A percentile compares a stretch with the other conserved stretches of the same genome.
Evolutionary conservation across 1,284 basidiomycete genomes (phyloP).

Genomic region (Neolentinus lepideus): DNA sequence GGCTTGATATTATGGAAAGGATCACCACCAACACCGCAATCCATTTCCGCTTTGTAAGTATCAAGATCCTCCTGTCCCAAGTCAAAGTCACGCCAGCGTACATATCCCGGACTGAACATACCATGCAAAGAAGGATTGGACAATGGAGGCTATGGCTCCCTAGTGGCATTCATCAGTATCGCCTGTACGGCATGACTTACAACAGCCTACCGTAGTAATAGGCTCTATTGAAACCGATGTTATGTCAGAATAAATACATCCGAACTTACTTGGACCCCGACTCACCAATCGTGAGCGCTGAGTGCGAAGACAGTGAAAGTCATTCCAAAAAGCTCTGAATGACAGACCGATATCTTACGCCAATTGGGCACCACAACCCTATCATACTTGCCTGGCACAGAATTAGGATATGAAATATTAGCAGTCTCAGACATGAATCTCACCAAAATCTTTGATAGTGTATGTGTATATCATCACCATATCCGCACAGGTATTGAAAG

Average conservation of each 20-base stretch:
- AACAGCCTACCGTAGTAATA: not conserved
- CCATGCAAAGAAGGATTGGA: not conserved
- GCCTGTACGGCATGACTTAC: not conserved
- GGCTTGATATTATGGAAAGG: not conserved
- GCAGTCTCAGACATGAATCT: not conserved
- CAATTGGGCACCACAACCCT: not conserved
- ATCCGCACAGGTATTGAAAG: not conserved
- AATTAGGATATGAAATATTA: not conserved
- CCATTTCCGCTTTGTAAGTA: not conserved
- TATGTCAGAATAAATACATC: not conserved
- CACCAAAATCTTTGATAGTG: not conserved
- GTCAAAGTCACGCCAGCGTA: not conserved
- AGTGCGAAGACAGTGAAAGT: not conserved
- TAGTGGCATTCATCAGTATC: not conserved
- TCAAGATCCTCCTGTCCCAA: not conserved
- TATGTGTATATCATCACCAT: not conserved
- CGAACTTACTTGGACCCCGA: not conserved
- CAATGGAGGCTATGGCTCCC: not conserved
- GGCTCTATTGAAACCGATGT: not conserved
- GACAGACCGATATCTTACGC: no score
- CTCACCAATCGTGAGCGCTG: not conserved
- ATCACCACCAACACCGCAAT: not conserved
- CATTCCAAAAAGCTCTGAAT: no score
- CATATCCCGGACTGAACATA: not conserved
- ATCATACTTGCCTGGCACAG: not conserved